A percentile compares a stretch with the other conserved stretches of the same genome.
phyloP scores from a whole-genome alignment of 768 basidiomycete species.

The Russula lepida region DNA sequence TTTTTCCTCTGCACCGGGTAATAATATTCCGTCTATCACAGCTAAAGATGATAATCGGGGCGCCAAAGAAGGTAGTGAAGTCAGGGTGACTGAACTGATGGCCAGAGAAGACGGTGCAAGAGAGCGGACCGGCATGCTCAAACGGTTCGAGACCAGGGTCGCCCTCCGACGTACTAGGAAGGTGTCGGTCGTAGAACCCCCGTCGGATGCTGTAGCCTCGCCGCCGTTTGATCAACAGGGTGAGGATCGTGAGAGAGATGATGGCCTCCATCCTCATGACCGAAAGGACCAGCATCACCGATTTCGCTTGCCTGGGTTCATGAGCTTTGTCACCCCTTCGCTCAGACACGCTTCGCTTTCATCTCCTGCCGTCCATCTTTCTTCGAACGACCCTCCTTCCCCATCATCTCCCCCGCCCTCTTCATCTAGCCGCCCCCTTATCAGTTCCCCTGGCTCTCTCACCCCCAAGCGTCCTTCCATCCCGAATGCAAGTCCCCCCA shows the following conservation, averaged over 20 bases:
- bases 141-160: constrained; percentile 31
- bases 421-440: constrained; percentile 41
- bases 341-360: constrained; percentile 65
- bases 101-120: constrained; percentile 4
- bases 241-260: neutral
- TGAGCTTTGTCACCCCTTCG: constrained; percentile 57
- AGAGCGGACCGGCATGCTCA: constrained; percentile 35
- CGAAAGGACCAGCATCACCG: constrained; percentile 18
- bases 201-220: constrained; percentile 31
- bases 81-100: constrained; percentile 1
- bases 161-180: constrained; percentile 30
- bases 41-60: constrained; percentile 17
- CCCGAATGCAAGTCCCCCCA: constrained; percentile 20
- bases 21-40: constrained; percentile 38
- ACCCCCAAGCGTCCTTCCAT: constrained; percentile 22
- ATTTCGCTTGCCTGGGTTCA: constrained; percentile 43
- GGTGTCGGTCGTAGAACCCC: constrained; percentile 32
- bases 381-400: constrained; percentile 47
- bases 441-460: constrained; percentile 29
- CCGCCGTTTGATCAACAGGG: constrained; percentile 17
- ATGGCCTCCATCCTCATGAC: neutral
- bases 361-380: constrained; percentile 62
- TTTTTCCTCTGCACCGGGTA: constrained; percentile 22
- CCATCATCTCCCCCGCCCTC: constrained; percentile 42
- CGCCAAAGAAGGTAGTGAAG: neutral